Conservation (phyloP, 2,329 filamentous ascomycete species). For the Teratosphaeria gauchensis region DNA sequence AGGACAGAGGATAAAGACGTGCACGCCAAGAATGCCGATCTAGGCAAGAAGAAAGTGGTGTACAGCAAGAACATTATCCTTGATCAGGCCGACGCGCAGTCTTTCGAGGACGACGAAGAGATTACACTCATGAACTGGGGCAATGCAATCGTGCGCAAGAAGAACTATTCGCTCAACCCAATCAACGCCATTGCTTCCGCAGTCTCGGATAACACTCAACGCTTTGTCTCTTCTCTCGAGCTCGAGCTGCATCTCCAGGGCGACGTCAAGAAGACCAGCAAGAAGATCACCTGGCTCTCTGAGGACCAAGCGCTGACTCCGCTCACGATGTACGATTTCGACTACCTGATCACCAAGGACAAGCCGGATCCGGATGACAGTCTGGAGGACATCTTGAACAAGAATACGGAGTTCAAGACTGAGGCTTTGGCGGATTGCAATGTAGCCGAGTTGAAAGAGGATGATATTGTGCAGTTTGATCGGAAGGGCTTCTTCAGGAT, state of each 20-base stretch:
- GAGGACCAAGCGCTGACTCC: constrained; percentile 67
- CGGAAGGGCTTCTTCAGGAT: constrained; percentile 85
- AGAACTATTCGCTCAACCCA: constrained; percentile 44
- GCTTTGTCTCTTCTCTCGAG: constrained; percentile 57
- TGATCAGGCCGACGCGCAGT: constrained; percentile 77
- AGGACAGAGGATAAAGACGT: constrained; percentile 69
- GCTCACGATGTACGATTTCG: constrained; percentile 86
- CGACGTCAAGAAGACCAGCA: constrained; percentile 89
- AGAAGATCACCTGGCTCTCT: constrained; percentile 93
- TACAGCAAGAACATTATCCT: constrained; percentile 68
- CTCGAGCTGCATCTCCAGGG: constrained; percentile 84
- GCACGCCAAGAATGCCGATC: constrained; percentile 77
- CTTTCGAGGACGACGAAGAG: constrained; percentile 76
- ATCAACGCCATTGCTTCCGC: constrained; percentile 36
- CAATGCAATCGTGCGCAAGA: constrained; percentile 68
- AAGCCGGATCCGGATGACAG: constrained; percentile 82
- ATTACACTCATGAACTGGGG: constrained; percentile 97
- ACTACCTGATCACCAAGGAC: constrained; percentile 91
- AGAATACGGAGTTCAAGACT: constrained; percentile 63
- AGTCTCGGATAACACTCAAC: constrained; percentile 36
- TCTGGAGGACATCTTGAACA: constrained; percentile 73
- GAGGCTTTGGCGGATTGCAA: constrained; percentile 73
- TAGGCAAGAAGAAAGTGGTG: constrained; percentile 77
- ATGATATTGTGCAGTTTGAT: constrained; percentile 93
- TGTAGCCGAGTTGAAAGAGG: constrained; percentile 65